These are phyloP conservation scores for Trichosanthes truncata DNA, from an alignment of 306 rosid species.

Conservation along the genomic window DNA sequence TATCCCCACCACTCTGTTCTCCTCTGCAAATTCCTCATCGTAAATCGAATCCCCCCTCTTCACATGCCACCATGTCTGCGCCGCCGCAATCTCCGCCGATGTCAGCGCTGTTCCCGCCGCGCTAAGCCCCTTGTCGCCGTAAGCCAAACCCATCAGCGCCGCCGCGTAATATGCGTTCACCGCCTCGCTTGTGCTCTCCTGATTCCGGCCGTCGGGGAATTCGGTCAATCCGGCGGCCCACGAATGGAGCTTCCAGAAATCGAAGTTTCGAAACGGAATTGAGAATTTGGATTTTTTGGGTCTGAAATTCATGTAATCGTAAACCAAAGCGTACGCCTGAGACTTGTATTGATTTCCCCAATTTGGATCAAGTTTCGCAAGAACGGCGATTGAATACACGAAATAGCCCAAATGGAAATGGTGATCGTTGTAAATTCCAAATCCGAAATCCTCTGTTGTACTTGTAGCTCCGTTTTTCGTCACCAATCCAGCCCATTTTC, in stretches of 20 bases:
- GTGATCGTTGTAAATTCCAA: constrained; percentile 76
- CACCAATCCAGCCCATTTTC: constrained; percentile 71
- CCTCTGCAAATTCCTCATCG: constrained; percentile 44
- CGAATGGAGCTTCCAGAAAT: constrained; percentile 57
- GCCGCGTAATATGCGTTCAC: constrained; percentile 75
- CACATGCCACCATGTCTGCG: constrained; percentile 89
- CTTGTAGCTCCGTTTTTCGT: constrained; percentile 53
- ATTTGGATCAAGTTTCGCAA: constrained; percentile 53
- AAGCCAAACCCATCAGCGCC: constrained; percentile 65
- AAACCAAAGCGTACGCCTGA: constrained; percentile 57
- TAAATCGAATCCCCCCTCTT: constrained; percentile 30
- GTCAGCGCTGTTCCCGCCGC: constrained; percentile 45
- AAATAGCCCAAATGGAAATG: constrained; percentile 82
- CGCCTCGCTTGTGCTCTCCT: constrained; percentile 84
- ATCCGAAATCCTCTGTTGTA: constrained; percentile 60
- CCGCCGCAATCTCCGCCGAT: constrained; percentile 51
- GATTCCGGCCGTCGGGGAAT: constrained; percentile 70
- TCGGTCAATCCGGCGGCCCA: constrained; percentile 90
- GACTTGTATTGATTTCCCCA: constrained; percentile 64
- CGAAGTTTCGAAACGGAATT: constrained; percentile 64
- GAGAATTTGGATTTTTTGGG: constrained; percentile 24
- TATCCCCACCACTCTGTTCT: constrained; percentile 55
- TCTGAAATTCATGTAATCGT: constrained; percentile 54
- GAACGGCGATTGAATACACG: constrained; percentile 68
- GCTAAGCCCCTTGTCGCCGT: constrained; percentile 46